Conservation (phyloP, 352 stramenopile genomes). For the Pythium sukuiense region DNA sequence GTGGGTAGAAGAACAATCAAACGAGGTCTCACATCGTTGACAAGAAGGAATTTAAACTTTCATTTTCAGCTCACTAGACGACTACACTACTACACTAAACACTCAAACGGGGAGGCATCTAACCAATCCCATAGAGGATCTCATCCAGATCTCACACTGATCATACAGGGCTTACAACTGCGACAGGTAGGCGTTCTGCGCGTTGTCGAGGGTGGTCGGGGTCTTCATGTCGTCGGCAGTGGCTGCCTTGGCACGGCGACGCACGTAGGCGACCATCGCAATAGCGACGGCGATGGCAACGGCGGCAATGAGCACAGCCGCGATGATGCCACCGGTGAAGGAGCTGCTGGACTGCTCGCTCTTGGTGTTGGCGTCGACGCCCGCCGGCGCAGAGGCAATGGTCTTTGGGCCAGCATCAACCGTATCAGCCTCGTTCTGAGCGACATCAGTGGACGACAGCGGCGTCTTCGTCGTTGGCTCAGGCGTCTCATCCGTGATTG, state of each 20-base stretch:
- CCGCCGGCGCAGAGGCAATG: constrained; percentile 3
- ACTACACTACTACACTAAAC: neutral
- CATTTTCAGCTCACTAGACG: no score
- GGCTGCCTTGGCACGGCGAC: constrained; percentile 7
- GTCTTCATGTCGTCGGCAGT: constrained; percentile 19
- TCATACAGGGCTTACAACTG: constrained; percentile 4
- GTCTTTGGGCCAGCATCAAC: constrained; percentile 11
- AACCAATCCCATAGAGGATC: neutral
- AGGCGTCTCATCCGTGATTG: neutral
- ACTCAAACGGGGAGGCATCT: neutral
- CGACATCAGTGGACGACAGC: neutral
- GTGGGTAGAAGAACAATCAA: no score
- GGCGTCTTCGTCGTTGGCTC: constrained; percentile 1
- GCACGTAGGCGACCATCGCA: constrained; percentile 13
- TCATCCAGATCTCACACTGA: no score
- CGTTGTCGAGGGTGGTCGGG: constrained; percentile 7
- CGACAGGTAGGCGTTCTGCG: constrained; percentile 16
- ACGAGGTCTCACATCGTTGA: no score
- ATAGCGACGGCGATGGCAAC: constrained; percentile 8
- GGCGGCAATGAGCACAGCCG: constrained; percentile 5
- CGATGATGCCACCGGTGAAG: constrained; percentile 15
- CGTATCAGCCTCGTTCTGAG: neutral
- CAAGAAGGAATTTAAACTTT: no score
- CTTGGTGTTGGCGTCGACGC: constrained; percentile 8
- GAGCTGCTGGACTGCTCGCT: neutral